Evolutionary conservation across 768 basidiomycete species (phyloP), one percentile per base, ranked within the genome.

Genomic region (Rubroboletus pulcherrimus): DNA sequence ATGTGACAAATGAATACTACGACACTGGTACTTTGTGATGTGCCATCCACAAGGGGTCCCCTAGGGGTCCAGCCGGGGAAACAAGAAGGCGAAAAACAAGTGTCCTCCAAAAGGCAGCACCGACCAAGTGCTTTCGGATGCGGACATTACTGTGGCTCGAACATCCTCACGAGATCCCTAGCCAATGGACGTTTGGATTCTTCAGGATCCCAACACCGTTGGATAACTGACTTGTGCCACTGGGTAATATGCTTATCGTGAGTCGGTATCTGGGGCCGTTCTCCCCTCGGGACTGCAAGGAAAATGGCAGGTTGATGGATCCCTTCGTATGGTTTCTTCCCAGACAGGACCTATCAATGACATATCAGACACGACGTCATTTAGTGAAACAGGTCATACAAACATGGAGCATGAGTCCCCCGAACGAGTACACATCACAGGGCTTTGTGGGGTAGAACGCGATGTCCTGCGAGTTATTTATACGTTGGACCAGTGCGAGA

Each of bases 331-430:
- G 67, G 67, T 39, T 42, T 60, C 43, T 50, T 62, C 17, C 57
- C 67, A 21, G 55, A 62, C 11, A 69, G 15, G 7, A 69, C 50
- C 66, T 66, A 43, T 38, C 17, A 31, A 45, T 39, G 38, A 19
- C 1, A 15, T 0, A 40, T 69, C 47, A 66, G 62, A 52, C 30
- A 34, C 3, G 4, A 29, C 12, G 9, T 44, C 31, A n/a, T 15
- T 1, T 9, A 50, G 31, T n/a, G 33, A 39, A 49, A 46, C 2
- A 42, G 38, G 29, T 33, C 7, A 40, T 40, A 52, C 64, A 29
- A 35, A 71, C 68, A 48, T 70, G 65, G 4, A 70, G 58, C 26
- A 68, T 59, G 26, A 81, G 71, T 60, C 79, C 77, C 7, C 63
- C 70, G 11, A 70, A 69, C 6, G 68, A 69, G 41, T 71, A 71